Evolutionary conservation across 129 eudicot species (phyloP).

Genomic region (Artemisia annua): DNA sequence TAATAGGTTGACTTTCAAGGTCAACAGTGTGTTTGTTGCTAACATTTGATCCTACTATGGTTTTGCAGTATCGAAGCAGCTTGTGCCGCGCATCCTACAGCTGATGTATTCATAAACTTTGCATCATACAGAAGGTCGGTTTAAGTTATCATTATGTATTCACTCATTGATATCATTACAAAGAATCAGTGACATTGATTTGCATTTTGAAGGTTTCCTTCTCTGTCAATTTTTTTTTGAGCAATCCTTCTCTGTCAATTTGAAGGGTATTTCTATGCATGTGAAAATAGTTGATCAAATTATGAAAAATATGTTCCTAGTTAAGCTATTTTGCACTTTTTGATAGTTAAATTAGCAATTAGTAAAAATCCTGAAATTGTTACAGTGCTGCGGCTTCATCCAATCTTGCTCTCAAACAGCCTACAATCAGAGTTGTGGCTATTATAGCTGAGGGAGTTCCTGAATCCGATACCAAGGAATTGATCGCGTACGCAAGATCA

Average conservation of each 20-base stretch:
- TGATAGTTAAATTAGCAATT: background rate
- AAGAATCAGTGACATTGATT: background rate
- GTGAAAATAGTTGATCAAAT: background rate
- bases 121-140: slow-evolving; percentile 93
- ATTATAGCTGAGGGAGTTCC: slow-evolving; percentile 99
- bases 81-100: slow-evolving; percentile 96
- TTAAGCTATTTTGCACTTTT: background rate
- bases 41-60: background rate
- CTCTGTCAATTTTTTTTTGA: no score
- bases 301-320: background rate
- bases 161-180: background rate
- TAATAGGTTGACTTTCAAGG: slow-evolving; percentile 6
- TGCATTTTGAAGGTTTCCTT: no score
- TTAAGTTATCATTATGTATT: background rate
- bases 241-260: no score
- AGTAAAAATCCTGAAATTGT: background rate
- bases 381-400: slow-evolving; percentile 98
- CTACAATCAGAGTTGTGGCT: slow-evolving; percentile 94
- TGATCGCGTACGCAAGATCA: slow-evolving; percentile 81
- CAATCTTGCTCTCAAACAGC: slow-evolving; percentile 90
- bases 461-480: slow-evolving; percentile 86
- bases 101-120: slow-evolving; percentile 94
- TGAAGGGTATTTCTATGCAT: background rate
- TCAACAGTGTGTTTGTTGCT: background rate
- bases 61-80: slow-evolving; percentile 87